Conservation (phyloP, 306 rosid genomes). For the Quercus berberidifolia region DNA sequence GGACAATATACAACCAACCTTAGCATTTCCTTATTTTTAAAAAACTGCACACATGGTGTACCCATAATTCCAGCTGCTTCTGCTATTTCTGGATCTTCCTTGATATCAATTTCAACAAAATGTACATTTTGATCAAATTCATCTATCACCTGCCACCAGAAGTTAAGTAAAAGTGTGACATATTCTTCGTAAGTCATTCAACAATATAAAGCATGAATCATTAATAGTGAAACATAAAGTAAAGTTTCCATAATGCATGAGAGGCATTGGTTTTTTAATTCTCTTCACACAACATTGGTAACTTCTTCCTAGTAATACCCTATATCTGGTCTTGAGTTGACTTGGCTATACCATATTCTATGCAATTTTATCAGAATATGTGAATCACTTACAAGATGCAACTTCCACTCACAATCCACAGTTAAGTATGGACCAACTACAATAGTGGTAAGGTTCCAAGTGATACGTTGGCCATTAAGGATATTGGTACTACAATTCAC, state of each 20-base stretch:
- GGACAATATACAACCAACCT: conserved; percentile 41
- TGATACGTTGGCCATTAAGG: no score
- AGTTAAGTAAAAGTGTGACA: background rate
- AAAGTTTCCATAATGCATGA: background rate
- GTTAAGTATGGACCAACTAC: no score
- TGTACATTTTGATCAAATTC: conserved; percentile 82
- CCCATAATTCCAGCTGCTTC: conserved; percentile 98
- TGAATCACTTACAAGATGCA: background rate
- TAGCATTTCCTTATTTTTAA: conserved; percentile 86
- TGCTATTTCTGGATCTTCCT: conserved; percentile 94
- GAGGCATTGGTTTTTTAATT: background rate
- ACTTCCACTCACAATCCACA: background rate
- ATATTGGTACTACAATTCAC: no score
- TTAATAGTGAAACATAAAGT: background rate
- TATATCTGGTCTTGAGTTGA: no score
- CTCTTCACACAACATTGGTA: background rate
- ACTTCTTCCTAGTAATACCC: background rate
- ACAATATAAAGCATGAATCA: background rate
- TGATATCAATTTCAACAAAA: conserved; percentile 92
- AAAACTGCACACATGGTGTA: conserved; percentile 94
- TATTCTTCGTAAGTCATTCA: background rate
- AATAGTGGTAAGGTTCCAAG: no score
- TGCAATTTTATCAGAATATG: background rate
- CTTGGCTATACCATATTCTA: background rate
- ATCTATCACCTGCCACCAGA: conserved; percentile 69